phyloP scores from a whole-genome alignment of 106 monocot genomes.

The Xerophyta viscosa region DNA sequence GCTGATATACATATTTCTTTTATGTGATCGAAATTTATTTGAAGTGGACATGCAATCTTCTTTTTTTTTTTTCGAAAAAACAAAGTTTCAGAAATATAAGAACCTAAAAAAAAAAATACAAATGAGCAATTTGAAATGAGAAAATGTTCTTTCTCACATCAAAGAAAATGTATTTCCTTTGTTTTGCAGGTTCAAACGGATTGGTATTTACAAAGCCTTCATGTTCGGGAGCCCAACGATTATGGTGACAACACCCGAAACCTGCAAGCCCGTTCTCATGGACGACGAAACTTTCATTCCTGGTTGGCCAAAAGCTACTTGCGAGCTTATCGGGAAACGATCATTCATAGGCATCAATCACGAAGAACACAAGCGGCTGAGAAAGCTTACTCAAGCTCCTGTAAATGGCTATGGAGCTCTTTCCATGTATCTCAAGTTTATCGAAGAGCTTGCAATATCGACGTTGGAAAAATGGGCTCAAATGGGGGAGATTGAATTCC shows the following conservation, averaged over 20 bases:
- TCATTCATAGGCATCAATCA: constrained; percentile 67
- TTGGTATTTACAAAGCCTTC: constrained; percentile 73
- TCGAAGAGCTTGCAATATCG: constrained; percentile 39
- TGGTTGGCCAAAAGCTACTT: constrained; percentile 80
- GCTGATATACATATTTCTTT: no score
- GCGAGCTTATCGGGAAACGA: constrained; percentile 61
- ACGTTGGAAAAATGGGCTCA: constrained; percentile 55
- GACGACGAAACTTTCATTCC: constrained; percentile 67
- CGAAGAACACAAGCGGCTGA: constrained; percentile 68
- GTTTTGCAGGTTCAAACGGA: constrained; percentile 43
- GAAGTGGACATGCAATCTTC: no score
- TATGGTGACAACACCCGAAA: constrained; percentile 57
- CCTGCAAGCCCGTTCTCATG: constrained; percentile 77
- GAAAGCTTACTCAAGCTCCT: constrained; percentile 56
- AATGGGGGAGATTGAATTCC: constrained; percentile 68
- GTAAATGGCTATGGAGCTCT: constrained; percentile 80
- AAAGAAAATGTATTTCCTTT: background rate
- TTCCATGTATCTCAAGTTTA: constrained; percentile 66
- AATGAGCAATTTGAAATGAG: background rate
- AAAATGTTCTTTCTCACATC: background rate
- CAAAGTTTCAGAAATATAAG: no score
- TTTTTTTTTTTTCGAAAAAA: no score
- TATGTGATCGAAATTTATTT: no score
- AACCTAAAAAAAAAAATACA: no score
- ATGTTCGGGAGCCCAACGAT: constrained; percentile 95